These are phyloP conservation scores for Debaryomycetaceae sp. DNA, from an alignment of 1,139 yeast species.

Conservation along the genomic window DNA sequence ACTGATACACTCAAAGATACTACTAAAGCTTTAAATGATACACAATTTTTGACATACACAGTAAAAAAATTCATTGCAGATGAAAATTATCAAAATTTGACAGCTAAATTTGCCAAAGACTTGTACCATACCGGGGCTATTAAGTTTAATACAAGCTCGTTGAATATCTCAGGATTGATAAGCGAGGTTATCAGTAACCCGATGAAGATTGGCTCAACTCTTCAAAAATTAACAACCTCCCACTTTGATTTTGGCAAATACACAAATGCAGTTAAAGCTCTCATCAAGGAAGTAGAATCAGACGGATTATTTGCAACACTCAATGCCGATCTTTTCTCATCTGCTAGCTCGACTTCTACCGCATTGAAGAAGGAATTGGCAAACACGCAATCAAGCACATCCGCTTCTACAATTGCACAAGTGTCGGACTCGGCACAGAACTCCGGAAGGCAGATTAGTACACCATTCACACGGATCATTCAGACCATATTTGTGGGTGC, in stretches of 20 bases:
- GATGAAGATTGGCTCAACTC: constrained; percentile 15
- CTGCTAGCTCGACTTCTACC: constrained; percentile 13
- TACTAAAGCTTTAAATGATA: constrained; percentile 39
- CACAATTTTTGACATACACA: constrained; percentile 40
- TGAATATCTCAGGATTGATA: constrained; percentile 29
- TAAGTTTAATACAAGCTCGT: constrained; percentile 14
- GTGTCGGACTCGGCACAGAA: neutral
- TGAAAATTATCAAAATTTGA: constrained; percentile 37
- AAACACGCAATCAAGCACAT: constrained; percentile 2
- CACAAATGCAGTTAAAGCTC: constrained; percentile 27
- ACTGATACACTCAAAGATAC: constrained; percentile 23
- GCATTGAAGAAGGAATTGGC: constrained; percentile 7
- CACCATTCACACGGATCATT: neutral
- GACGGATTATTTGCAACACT: constrained; percentile 40
- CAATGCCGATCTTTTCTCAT: constrained; percentile 35
- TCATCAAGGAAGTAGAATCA: constrained; percentile 32
- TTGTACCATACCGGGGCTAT: constrained; percentile 26
- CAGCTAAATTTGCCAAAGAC: constrained; percentile 27
- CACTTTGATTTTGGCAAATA: constrained; percentile 25
- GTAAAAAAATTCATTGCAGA: constrained; percentile 35
- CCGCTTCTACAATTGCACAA: neutral
- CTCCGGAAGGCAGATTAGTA: neutral
- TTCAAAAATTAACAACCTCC: constrained; percentile 26
- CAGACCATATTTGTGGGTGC: neutral
- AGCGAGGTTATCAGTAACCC: constrained; percentile 26